A percentile compares a stretch with the other conserved stretches of the same genome.
These are phyloP conservation scores for Alternaria infectoria DNA, from an alignment of 2,329 filamentous ascomycete species.

Conservation along the genomic window DNA sequence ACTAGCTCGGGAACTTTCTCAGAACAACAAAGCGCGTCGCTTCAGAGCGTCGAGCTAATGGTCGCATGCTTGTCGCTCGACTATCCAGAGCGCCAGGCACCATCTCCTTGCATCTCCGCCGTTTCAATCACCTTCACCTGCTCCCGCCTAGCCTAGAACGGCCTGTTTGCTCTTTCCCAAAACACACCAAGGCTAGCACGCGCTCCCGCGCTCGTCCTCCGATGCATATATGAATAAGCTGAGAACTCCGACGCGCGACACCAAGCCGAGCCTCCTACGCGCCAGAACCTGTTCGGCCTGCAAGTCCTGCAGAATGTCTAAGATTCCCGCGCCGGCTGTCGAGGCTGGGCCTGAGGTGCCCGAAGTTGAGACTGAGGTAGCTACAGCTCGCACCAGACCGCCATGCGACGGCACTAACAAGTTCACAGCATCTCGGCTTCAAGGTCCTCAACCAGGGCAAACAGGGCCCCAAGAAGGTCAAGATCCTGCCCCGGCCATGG, in stretches of 20 bases:
- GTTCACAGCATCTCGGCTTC: constrained; percentile 74
- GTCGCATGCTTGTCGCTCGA: constrained; percentile 29
- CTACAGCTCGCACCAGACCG: constrained; percentile 1
- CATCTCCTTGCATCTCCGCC: constrained; percentile 5
- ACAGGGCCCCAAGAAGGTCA: constrained; percentile 81
- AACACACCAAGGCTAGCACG: constrained; percentile 12
- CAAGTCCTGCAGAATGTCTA: constrained; percentile 61
- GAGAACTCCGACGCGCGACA: constrained; percentile 33
- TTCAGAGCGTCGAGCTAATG: constrained; percentile 8
- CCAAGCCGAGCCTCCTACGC: constrained; percentile 31
- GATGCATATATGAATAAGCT: constrained; percentile 36
- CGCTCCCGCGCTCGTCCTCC: constrained; percentile 26
- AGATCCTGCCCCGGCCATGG: constrained; percentile 79
- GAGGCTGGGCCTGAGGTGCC: constrained; percentile 71
- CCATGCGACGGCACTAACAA: constrained; percentile 13
- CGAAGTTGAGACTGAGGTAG: constrained; percentile 82
- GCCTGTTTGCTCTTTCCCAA: constrained; percentile 8
- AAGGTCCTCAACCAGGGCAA: constrained; percentile 62
- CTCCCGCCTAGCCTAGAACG: constrained; percentile 6
- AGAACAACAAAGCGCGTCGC: constrained; percentile 24
- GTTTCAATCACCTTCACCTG: constrained; percentile 31
- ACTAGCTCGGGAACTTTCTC: constrained; percentile 15
- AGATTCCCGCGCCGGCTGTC: constrained; percentile 50
- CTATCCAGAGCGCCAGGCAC: constrained; percentile 26
- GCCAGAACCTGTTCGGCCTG: constrained; percentile 70